A percentile compares a stretch with the other conserved stretches of the same genome.
Evolutionary conservation across 345 rosid genomes (phyloP).

Genomic region (Anacardium occidentale): DNA sequence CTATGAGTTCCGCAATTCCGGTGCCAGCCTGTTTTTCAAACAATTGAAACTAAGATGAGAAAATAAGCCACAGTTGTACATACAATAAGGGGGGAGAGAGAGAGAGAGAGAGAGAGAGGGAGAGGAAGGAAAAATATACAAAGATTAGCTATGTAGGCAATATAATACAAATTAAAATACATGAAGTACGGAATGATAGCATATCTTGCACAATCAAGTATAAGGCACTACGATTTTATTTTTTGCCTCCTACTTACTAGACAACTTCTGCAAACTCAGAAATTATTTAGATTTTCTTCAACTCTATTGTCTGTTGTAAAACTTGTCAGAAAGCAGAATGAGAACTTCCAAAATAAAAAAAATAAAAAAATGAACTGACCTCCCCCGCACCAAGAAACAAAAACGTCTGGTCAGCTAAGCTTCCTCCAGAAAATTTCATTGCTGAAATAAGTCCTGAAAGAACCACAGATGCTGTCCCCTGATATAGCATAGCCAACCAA

Average conservation of each 20-base stretch:
- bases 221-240: not conserved
- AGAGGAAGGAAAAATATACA: not conserved
- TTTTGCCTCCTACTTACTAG: not conserved
- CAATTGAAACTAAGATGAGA: conserved; percentile 11
- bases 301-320: not conserved
- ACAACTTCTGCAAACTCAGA: not conserved
- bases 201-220: not conserved
- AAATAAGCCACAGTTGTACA: not conserved
- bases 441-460: conserved; percentile 93
- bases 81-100: not conserved
- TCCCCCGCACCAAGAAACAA: conserved; percentile 98
- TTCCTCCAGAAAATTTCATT: conserved; percentile 69
- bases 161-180: too few species aligned
- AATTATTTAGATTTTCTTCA: not conserved
- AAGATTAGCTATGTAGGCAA: not conserved
- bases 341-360: not conserved
- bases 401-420: conserved; percentile 73
- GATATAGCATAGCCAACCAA: conserved; percentile 20
- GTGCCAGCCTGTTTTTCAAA: conserved; percentile 81
- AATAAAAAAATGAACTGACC: conserved; percentile 49
- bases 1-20: conserved; percentile 94
- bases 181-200: not conserved
- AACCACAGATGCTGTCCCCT: conserved; percentile 99
- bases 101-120: too few species aligned
- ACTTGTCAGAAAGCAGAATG: not conserved